Evolutionary conservation across 2,329 filamentous ascomycete species (phyloP).

Genomic region (Fusarium sp.): DNA sequence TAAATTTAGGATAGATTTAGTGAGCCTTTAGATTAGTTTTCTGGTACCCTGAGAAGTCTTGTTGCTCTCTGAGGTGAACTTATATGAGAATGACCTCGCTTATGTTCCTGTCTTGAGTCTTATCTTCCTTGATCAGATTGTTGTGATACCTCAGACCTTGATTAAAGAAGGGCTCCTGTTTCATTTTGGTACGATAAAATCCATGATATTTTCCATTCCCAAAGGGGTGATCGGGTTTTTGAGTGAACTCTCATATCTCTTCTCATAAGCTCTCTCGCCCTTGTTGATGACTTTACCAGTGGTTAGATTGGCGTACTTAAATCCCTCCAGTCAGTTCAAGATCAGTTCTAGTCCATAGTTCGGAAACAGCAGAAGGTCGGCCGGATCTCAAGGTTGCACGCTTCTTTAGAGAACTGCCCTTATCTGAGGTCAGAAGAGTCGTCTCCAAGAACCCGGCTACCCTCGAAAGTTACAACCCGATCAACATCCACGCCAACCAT

Average conservation of each 20-base stretch:
- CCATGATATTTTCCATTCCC: neutral
- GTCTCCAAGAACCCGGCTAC: conserved; percentile 46
- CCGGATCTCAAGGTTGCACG: conserved; percentile 43
- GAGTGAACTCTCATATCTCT: neutral
- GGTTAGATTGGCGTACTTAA: neutral
- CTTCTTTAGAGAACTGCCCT: conserved; percentile 50
- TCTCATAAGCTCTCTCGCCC: neutral
- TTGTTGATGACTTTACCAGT: neutral
- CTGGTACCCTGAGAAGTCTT: neutral
- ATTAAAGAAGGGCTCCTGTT: neutral
- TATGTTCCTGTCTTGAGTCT: neutral
- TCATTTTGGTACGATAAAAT: neutral
- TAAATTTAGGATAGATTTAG: rapidly evolving
- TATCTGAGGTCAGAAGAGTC: conserved; percentile 36
- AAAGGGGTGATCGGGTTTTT: too few relatives aligned
- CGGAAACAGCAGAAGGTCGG: conserved; percentile 23
- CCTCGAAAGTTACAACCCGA: conserved; percentile 41
- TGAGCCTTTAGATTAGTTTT: neutral
- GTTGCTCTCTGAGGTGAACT: neutral
- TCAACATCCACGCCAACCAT: conserved; percentile 47
- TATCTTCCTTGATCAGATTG: neutral
- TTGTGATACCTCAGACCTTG: neutral
- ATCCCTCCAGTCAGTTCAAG: conserved; percentile 38
- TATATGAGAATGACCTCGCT: neutral
- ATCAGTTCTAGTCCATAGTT: conserved; percentile 43